Evolutionary conservation across 768 basidiomycete species (phyloP), one percentile per base, ranked within the genome.

Genomic region (Lactarius vividus): DNA sequence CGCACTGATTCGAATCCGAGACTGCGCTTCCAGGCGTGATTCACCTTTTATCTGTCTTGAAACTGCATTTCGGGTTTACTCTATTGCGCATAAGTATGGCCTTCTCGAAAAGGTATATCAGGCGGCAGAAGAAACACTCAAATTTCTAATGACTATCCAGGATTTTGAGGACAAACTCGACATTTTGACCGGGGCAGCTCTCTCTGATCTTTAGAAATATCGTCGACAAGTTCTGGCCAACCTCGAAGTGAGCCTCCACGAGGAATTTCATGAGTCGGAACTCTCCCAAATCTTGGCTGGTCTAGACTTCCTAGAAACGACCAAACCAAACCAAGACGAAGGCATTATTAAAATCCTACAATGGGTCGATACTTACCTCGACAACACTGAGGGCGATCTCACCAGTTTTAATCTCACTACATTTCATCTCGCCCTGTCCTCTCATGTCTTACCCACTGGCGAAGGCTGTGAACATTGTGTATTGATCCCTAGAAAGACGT

Each of bases 11-110:
- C 18, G n/a, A 7, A 33, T 57, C 11, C 11, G 56, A 26, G 33
- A 33, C 4, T 20, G 26, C 10, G 31, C 31, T 37, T 33, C 18
- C 2, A 8, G 13, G 6, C 20, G 26, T n/a, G 11, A 33, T 4
- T 20, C 26, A 11, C 7, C 8, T 18, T 0, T 40, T 7, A 37
- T 62, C 52, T 37, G 37, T 5, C 20, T 10, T 16, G 35, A 55
- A 23, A 62, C 15, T n/a, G 61, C 61, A 16, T 26, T 61, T 20
- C 60, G 16, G 3, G 60, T 49, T n/a, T 53, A 31, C 33, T 44
- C 44, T 11, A 11, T 53, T 5, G 61, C 61, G 6, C 13, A 31
- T 2, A 26, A n/a, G 13, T 26, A 62, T 35, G 9, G 53, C 2
- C 61, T 62, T 11, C 49, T 8, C 4, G 6, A 54, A 18, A 37